Base-by-base conservation (phyloP, 192 early-diverging fungal genomes). In the Piromyces sp. region DNA sequence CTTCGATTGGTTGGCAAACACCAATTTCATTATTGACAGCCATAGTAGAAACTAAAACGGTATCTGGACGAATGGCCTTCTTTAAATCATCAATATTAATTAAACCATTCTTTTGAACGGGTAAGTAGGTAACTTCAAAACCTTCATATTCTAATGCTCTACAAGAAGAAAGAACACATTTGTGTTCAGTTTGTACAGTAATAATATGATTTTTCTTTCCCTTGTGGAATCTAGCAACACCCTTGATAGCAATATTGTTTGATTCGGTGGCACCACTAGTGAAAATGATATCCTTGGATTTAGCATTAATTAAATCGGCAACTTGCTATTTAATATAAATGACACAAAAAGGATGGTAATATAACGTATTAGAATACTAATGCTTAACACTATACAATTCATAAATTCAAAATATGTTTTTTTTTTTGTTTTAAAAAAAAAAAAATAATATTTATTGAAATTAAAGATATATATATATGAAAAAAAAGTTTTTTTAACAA, bases 21-120 rank as follows among this genome's bases (percentile, higher is more conserved):
- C 97, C 97, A 85, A 98, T 98, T 86, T 98, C 97, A 87, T 98
- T 98, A 85, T 98, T 98, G 30, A 98, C 96, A 13, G 95, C 89
- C 97, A 98, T 98, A 84, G 97, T 92, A 11, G 95, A 97, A 30
- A 97, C 95, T 80, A 98, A 85, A 14, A 91, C 89, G 19, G 97
- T 98, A 37, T 96, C 95, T 7, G 95, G 95, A 6, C 95, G 92
- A 79, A 97, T 95, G 13, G 95, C 93, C 42, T 89, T 89, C 85
- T 94, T 92, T 30, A 98, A 87, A 5, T 90, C 86, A 30, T 94
- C 90, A 84, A 98, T 84, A 86, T 93, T 93, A 33, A 98, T 91
- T 42, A 95, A 82, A 7, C 97, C 97, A 81, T 95, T 95, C 80
- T 88, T 84, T 83, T 90, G 85, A 37, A 98, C 97, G 13, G 95